Evolutionary conservation across 352 stramenopile genomes (phyloP).

Genomic region (Blastocystis sp.): DNA sequence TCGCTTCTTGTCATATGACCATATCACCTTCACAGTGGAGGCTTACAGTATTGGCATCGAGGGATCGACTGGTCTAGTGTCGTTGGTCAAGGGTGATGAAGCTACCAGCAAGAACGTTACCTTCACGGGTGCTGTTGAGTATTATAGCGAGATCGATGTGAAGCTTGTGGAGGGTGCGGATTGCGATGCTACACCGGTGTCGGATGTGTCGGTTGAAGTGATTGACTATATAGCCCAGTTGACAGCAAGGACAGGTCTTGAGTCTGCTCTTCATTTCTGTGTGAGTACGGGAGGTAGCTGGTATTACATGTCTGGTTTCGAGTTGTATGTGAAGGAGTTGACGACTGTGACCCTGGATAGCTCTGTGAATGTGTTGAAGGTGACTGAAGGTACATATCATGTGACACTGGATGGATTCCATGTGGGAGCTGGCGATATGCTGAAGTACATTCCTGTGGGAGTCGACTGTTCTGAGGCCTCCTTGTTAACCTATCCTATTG

Average conservation of each 20-base stretch:
- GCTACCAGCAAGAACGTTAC: constrained; percentile 16
- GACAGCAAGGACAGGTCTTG: background rate
- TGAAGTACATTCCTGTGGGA: constrained; percentile 3
- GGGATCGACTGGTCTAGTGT: constrained; percentile 4
- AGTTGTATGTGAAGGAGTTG: constrained; percentile 54
- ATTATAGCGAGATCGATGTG: constrained; percentile 27
- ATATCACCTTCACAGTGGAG: constrained; percentile 39
- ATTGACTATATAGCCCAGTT: background rate
- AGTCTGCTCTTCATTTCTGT: constrained; percentile 15
- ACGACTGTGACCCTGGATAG: background rate
- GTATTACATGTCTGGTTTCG: background rate
- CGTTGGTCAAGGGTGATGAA: constrained; percentile 52
- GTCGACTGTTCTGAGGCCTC: background rate
- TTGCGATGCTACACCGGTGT: background rate
- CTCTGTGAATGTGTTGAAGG: constrained; percentile 20
- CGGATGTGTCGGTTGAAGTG: background rate
- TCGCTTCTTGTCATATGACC: background rate
- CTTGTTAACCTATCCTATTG: background rate
- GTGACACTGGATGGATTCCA: constrained; percentile 3
- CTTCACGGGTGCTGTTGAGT: constrained; percentile 37
- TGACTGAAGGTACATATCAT: constrained; percentile 11
- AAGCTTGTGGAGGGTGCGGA: constrained; percentile 21
- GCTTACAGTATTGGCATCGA: constrained; percentile 17
- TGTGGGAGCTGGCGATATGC: constrained; percentile 45
- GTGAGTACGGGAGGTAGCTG: background rate